Percentiles rank a stretch among this genome's conserved stretches.
Conservation (phyloP, 305 asterid genomes). For the Fraxinus greggii region DNA sequence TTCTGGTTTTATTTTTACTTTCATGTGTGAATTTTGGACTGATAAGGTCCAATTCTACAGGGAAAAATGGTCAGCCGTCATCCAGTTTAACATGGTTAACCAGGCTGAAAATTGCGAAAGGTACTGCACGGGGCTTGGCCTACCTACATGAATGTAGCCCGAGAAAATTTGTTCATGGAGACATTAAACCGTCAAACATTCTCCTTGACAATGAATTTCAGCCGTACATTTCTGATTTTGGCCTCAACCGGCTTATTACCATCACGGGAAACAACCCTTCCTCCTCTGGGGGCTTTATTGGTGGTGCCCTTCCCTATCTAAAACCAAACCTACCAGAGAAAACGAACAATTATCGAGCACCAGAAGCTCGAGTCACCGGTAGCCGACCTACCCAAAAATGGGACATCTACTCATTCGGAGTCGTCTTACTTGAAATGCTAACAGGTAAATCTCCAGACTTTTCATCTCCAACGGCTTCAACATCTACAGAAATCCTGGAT, state of each 20-base stretch:
- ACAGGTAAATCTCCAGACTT: constrained; percentile 87
- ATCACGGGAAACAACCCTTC: constrained; percentile 90
- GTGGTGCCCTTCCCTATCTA: constrained; percentile 78
- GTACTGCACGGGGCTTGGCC: constrained; percentile 78
- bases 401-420: constrained; percentile 93
- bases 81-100: constrained; percentile 67
- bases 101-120: constrained; percentile 67
- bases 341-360: constrained; percentile 68
- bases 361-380: constrained; percentile 65
- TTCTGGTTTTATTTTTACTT: neutral
- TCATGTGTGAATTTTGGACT: neutral
- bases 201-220: constrained; percentile 79
- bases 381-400: constrained; percentile 83
- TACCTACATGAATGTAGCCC: constrained; percentile 98
- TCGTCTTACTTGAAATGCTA: constrained; percentile 71
- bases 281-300: constrained; percentile 87
- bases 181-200: constrained; percentile 84
- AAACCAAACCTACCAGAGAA: constrained; percentile 56
- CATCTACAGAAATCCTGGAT: constrained; percentile 61
- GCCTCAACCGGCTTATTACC: constrained; percentile 77
- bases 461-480: constrained; percentile 64
- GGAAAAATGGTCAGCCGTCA: constrained; percentile 63
- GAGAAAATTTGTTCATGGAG: constrained; percentile 83
- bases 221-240: constrained; percentile 76
- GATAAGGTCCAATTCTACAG: constrained; percentile 33